A percentile compares a stretch with the other conserved stretches of the same genome.
phyloP scores from a whole-genome alignment of 1,284 basidiomycete genomes.

The Trichosporon sp. region DNA sequence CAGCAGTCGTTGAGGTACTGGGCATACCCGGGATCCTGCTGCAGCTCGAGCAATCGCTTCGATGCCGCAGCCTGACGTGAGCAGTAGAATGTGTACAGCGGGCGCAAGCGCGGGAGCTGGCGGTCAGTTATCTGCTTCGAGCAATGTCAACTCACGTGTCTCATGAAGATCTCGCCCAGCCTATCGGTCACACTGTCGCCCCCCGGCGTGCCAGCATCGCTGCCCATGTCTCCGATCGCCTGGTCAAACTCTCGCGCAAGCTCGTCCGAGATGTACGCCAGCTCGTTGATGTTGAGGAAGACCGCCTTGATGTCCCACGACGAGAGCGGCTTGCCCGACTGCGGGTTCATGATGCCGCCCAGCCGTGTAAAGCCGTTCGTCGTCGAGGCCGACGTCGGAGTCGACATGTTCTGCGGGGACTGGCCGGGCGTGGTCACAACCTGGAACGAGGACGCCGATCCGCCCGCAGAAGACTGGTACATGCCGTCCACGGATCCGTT shows the following conservation, averaged over 20 bases:
- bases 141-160: conserved; percentile 54
- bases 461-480: conserved; percentile 1
- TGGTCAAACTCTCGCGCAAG: conserved; percentile 52
- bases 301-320: conserved; percentile 65
- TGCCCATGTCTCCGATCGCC: conserved; percentile 39
- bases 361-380: conserved; percentile 1
- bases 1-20: conserved; percentile 66
- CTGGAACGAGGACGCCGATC: conserved; percentile 4
- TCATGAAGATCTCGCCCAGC: conserved; percentile 71
- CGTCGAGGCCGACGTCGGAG: background rate
- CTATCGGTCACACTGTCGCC: conserved; percentile 57
- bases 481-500: conserved; percentile 4
- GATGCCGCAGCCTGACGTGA: conserved; percentile 74
- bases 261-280: conserved; percentile 64
- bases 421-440: background rate
- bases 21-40: conserved; percentile 42
- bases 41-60: conserved; percentile 56
- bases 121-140: background rate
- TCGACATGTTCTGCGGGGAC: background rate
- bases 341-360: conserved; percentile 7
- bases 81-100: conserved; percentile 79
- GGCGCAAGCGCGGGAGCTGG: conserved; percentile 69
- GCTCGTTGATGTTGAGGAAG: conserved; percentile 70
- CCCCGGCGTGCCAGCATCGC: conserved; percentile 51
- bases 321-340: conserved; percentile 56